Conservation (phyloP, 106 monocot genomes). For the Triglochin maritima region DNA sequence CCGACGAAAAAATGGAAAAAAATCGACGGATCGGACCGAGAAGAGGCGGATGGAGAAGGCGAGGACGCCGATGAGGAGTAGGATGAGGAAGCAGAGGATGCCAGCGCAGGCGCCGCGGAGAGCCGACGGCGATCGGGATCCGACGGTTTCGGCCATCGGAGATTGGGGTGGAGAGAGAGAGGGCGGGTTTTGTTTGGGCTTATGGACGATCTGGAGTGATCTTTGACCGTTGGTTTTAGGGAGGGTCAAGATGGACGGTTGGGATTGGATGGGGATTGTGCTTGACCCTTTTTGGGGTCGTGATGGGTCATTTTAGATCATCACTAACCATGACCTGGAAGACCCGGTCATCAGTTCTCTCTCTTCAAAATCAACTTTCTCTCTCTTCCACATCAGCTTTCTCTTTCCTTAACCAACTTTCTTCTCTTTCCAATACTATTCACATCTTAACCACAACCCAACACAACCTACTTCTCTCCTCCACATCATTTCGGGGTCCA, state of each 20-base stretch:
- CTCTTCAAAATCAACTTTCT: too few relatives aligned
- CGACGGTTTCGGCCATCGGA: neutral
- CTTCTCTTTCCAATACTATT: too few relatives aligned
- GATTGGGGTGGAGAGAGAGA: constrained; percentile 2
- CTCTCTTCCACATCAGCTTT: too few relatives aligned
- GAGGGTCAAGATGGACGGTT: neutral
- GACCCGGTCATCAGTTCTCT: too few relatives aligned
- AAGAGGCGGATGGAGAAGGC: constrained; percentile 65
- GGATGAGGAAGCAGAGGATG: constrained; percentile 67
- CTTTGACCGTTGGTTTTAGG: neutral
- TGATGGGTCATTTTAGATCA: too few relatives aligned
- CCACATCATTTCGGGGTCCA: too few relatives aligned
- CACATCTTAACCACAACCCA: too few relatives aligned
- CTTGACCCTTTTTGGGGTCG: too few relatives aligned
- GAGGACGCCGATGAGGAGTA: constrained; percentile 64
- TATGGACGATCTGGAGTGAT: neutral
- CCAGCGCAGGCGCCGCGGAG: constrained; percentile 54
- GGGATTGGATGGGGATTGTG: too few relatives aligned
- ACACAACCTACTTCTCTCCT: too few relatives aligned
- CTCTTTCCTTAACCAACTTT: too few relatives aligned
- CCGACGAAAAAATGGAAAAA: neutral
- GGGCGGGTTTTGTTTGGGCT: neutral
- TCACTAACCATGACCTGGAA: too few relatives aligned
- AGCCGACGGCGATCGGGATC: neutral
- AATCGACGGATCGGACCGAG: constrained; percentile 33